Evolutionary conservation across 176 grass and related monocot genomes (phyloP).

Genomic region (Phoenix roebelenii): DNA sequence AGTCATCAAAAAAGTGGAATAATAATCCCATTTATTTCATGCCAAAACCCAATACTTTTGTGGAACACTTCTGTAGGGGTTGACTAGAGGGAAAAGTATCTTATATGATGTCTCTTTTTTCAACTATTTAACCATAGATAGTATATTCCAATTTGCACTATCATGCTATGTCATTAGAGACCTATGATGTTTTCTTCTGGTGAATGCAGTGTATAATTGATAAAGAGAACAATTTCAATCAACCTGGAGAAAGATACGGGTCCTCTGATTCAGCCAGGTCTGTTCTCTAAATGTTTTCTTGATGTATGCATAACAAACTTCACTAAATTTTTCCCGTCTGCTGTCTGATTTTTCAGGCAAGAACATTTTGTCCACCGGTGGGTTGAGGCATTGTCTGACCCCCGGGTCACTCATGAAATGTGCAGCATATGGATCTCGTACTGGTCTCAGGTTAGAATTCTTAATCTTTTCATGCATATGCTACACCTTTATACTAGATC

Average conservation of each 20-base stretch:
- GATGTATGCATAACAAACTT: too few relatives aligned
- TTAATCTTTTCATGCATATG: constrained; percentile 2
- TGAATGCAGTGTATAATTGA: constrained; percentile 56
- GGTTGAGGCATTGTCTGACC: constrained; percentile 56
- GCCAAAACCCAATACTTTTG: too few relatives aligned
- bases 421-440: constrained; percentile 65
- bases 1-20: too few relatives aligned
- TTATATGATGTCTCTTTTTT: too few relatives aligned
- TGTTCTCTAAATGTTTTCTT: neutral
- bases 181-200: neutral
- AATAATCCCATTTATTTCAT: too few relatives aligned
- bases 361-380: constrained; percentile 64
- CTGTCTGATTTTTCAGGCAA: constrained; percentile 30
- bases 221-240: constrained; percentile 91
- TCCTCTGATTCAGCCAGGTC: constrained; percentile 73
- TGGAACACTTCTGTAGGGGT: too few relatives aligned
- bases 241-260: constrained; percentile 71
- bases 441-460: constrained; percentile 51
- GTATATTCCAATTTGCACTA: too few relatives aligned
- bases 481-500: neutral
- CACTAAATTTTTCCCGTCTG: too few relatives aligned
- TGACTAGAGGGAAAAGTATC: too few relatives aligned
- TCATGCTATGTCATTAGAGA: neutral
- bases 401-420: constrained; percentile 59
- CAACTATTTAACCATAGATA: too few relatives aligned